Evolutionary conservation across 2,329 filamentous ascomycete species (phyloP), one percentile per base, ranked within the genome.

Genomic region (Diaporthe sp.): DNA sequence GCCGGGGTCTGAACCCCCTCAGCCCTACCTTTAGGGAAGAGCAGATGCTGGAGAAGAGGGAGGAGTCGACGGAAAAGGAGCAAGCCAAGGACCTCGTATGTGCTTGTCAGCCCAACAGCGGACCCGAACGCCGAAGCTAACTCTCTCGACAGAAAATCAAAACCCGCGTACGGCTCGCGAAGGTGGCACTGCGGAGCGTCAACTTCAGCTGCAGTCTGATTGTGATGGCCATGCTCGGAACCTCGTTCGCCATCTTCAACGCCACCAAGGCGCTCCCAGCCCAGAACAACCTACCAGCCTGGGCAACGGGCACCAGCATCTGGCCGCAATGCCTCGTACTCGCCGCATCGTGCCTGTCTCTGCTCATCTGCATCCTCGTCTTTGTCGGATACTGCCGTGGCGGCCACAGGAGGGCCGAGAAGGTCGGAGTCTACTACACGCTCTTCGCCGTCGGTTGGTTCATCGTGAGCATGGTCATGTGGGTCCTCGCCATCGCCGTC

Each of bases 201-300:
- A 98, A 96, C 89, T 98, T 99, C 85, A 95, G 95, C 84, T 99
- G 97, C 88, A 96, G 94, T 84, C 89, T 98, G 76, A 98, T 99
- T 82, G 95, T 99, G 78, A 90, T 99, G 75, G 89, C 95, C 77
- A 96, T 99, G 91, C 88, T 99, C 72, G 92, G 94, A 19, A 91
- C 95, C n/a, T 95, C 95, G 4, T 94, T 99, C 81, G 87, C 92
- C 79, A 96, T 99, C 84, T 99, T 99, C 91, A 95, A 97, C 84
- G 91, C 95, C 68, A 98, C 97, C 75, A 94, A 91, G 82, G 72
- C 86, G 22, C 88, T 99, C 2, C 91, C 95, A 46, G 81, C 91
- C 19, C 91, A 96, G 78, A 98, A 95, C 87, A 92, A 90, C 77
- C 91, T 98, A 78, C 95, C 95, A 8, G 86, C 97, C 3, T 99